These are phyloP conservation scores for Chaetomiaceae sp. DNA, from an alignment of 2,329 filamentous ascomycete genomes.

Conservation along the genomic window DNA sequence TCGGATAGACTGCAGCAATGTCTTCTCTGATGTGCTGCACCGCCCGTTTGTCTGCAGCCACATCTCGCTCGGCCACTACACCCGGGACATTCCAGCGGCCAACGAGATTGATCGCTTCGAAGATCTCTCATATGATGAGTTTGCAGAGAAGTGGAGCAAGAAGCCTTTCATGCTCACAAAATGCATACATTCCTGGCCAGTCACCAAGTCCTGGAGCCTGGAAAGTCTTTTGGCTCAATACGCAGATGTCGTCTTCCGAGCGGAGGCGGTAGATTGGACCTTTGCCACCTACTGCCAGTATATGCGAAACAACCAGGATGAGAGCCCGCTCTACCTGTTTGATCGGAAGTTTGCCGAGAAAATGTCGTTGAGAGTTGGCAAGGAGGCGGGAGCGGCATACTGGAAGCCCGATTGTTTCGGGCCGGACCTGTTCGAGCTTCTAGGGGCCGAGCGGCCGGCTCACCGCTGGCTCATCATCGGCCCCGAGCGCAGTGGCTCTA, in stretches of 20 bases:
- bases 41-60: constrained; percentile 87
- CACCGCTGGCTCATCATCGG: constrained; percentile 91
- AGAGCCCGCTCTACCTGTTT: constrained; percentile 89
- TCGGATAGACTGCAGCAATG: constrained; percentile 64
- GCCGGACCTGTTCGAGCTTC: constrained; percentile 74
- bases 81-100: constrained; percentile 61
- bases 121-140: constrained; percentile 67
- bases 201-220: constrained; percentile 68
- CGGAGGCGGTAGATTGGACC: constrained; percentile 91
- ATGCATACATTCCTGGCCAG: constrained; percentile 77
- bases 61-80: constrained; percentile 61
- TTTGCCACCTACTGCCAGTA: constrained; percentile 77
- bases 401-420: constrained; percentile 82
- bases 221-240: constrained; percentile 62
- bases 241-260: constrained; percentile 66
- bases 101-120: constrained; percentile 70
- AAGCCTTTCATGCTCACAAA: constrained; percentile 81
- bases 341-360: constrained; percentile 83
- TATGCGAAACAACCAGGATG: constrained; percentile 73
- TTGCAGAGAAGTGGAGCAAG: constrained; percentile 69
- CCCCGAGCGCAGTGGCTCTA: constrained; percentile 80
- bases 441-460: constrained; percentile 75
- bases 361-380: constrained; percentile 65
- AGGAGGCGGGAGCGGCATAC: constrained; percentile 53
- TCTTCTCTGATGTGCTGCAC: constrained; percentile 88